Percentiles rank a stretch among this genome's conserved stretches.
Evolutionary conservation across 1,284 basidiomycete species (phyloP).

Genomic region (Ganoderma leucocontextum): DNA sequence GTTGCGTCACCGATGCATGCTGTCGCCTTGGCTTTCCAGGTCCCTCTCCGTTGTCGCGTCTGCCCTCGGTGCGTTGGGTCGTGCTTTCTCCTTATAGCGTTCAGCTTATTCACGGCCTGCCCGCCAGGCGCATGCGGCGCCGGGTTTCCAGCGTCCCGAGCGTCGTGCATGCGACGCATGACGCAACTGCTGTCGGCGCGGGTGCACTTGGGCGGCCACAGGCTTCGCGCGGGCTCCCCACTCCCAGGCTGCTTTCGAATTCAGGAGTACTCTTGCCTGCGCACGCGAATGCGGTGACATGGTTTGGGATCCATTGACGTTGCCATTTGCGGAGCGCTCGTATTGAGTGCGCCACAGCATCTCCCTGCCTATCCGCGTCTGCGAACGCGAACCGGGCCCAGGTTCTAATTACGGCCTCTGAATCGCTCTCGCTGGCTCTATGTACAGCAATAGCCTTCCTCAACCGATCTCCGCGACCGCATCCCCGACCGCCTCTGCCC

Average conservation of each 20-base stretch:
- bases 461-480: not conserved
- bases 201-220: not conserved
- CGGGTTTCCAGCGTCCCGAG: no score
- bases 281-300: not conserved
- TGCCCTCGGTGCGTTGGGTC: not conserved
- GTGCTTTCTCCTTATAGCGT: not conserved
- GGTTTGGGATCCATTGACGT: constrained; percentile 1
- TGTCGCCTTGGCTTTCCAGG: not conserved
- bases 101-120: not conserved
- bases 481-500: not conserved
- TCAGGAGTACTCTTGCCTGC: not conserved
- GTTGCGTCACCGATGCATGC: not conserved
- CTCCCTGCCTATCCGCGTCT: not conserved
- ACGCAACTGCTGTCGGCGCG: constrained; percentile 2
- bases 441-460: not conserved
- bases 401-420: not conserved
- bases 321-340: not conserved
- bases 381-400: not conserved
- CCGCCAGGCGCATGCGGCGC: not conserved
- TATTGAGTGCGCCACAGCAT: not conserved
- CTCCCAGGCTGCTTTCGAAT: not conserved
- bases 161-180: not conserved
- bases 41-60: not conserved
- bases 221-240: not conserved
- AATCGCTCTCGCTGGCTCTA: constrained; percentile 2